Evolutionary conservation across 2,329 filamentous ascomycete species (phyloP).

Genomic region (Chrysoporthe puriensis): DNA sequence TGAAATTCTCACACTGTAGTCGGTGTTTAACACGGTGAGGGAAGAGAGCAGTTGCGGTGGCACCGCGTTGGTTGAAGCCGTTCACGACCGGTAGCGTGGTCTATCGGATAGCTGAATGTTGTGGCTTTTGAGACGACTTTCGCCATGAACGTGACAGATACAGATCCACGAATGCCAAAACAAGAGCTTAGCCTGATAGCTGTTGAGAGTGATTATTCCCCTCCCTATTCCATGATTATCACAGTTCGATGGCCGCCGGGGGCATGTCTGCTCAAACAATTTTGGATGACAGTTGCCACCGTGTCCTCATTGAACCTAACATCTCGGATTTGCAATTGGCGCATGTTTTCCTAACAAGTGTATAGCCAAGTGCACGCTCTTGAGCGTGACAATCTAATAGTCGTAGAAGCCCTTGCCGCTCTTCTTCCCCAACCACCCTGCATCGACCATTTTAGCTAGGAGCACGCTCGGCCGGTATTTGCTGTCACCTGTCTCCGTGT

Average conservation of each 20-base stretch:
- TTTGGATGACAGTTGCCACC: no score
- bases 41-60: neutral
- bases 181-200: no score
- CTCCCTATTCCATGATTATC: no score
- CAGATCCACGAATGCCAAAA: no score
- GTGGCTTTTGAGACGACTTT: no score
- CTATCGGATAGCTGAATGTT: neutral
- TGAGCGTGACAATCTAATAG: constrained; percentile 54
- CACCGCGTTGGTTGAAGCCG: neutral
- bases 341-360: neutral
- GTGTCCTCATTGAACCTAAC: no score
- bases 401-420: constrained; percentile 94
- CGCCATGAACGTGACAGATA: no score
- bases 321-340: no score
- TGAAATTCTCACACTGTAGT: neutral
- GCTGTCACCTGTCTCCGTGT: constrained; percentile 88
- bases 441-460: constrained; percentile 93
- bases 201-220: no score
- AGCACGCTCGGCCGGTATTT: constrained; percentile 93
- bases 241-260: no score
- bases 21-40: neutral
- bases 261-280: no score
- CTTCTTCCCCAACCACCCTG: constrained; percentile 98
- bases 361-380: no score
- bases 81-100: neutral